phyloP scores from a whole-genome alignment of 2,329 filamentous ascomycete genomes.

The Colletotrichum eremochloae region DNA sequence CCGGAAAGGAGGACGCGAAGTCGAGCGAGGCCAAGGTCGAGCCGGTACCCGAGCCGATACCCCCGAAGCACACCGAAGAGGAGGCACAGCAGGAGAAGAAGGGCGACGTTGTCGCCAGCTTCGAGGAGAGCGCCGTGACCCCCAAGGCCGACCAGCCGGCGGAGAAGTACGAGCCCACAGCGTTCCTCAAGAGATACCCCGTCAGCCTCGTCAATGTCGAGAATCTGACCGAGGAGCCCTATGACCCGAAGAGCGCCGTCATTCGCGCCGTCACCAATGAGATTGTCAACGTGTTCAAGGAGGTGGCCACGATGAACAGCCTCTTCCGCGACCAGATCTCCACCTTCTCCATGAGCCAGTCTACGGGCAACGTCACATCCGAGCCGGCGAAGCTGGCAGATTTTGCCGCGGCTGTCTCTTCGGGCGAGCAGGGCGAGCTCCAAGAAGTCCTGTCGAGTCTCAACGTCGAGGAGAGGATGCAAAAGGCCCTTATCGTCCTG shows the following conservation, averaged over 20 bases:
- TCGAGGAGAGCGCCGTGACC: constrained; percentile 84
- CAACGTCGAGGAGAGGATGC: constrained; percentile 91
- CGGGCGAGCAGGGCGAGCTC: constrained; percentile 89
- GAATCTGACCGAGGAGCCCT: constrained; percentile 88
- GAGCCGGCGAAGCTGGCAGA: constrained; percentile 96
- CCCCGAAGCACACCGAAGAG: constrained; percentile 65
- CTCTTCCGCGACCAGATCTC: constrained; percentile 98
- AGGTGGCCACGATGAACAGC: constrained; percentile 92
- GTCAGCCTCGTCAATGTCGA: constrained; percentile 97
- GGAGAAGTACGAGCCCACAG: constrained; percentile 84
- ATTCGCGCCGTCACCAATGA: constrained; percentile 95
- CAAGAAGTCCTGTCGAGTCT: constrained; percentile 91
- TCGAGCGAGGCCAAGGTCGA: constrained; percentile 65
- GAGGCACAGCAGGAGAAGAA: constrained; percentile 75
- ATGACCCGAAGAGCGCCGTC: constrained; percentile 89
- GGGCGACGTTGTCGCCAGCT: constrained; percentile 96
- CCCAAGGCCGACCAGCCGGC: constrained; percentile 64
- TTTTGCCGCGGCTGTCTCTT: constrained; percentile 97
- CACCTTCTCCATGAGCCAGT: constrained; percentile 95
- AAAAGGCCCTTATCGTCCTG: constrained; percentile 90
- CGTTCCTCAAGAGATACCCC: constrained; percentile 90
- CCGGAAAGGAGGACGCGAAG: constrained; percentile 65
- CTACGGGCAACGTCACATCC: constrained; percentile 92
- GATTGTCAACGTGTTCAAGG: constrained; percentile 99
- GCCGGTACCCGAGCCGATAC: constrained; percentile 70